These are phyloP conservation scores for Apiotrichum sp. DNA, from an alignment of 1,284 basidiomycete genomes.

Conservation along the genomic window DNA sequence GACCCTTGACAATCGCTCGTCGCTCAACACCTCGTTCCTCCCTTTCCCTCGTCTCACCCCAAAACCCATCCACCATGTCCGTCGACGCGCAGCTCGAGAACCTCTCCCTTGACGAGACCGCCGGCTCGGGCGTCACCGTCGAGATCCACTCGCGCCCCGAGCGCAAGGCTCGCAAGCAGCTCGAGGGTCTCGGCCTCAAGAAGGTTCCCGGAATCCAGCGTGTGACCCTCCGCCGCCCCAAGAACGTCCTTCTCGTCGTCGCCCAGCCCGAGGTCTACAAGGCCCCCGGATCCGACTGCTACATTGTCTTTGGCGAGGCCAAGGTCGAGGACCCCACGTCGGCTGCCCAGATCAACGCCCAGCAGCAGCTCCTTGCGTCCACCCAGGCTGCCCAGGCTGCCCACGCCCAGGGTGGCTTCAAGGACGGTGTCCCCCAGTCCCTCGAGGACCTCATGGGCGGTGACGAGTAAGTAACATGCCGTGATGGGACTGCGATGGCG, in stretches of 20 bases:
- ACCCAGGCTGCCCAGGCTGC: constrained; percentile 45
- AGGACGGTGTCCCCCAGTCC: constrained; percentile 53
- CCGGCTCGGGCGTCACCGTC: constrained; percentile 63
- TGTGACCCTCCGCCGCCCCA: constrained; percentile 88
- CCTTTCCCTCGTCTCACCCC: neutral
- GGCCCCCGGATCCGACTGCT: constrained; percentile 92
- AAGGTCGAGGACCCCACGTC: constrained; percentile 92
- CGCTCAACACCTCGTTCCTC: neutral
- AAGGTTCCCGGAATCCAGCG: constrained; percentile 87
- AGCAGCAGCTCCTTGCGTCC: constrained; percentile 66
- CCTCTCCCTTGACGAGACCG: constrained; percentile 55
- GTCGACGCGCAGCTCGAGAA: constrained; percentile 55
- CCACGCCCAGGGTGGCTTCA: constrained; percentile 45
- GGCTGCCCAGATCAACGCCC: constrained; percentile 72
- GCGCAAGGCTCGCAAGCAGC: constrained; percentile 74
- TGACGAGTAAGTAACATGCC: constrained; percentile 51
- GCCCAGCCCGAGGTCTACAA: constrained; percentile 96
- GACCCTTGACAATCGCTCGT: no score
- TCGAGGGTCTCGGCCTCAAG: constrained; percentile 78
- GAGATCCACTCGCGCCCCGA: constrained; percentile 89
- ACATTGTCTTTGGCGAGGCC: constrained; percentile 98
- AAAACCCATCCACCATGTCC: constrained; percentile 51
- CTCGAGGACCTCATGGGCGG: constrained; percentile 55
- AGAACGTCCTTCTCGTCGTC: constrained; percentile 93
- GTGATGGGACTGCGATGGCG: neutral